These are phyloP conservation scores for Fraxinus baroniana DNA, from an alignment of 305 asterid species.

Conservation along the genomic window DNA sequence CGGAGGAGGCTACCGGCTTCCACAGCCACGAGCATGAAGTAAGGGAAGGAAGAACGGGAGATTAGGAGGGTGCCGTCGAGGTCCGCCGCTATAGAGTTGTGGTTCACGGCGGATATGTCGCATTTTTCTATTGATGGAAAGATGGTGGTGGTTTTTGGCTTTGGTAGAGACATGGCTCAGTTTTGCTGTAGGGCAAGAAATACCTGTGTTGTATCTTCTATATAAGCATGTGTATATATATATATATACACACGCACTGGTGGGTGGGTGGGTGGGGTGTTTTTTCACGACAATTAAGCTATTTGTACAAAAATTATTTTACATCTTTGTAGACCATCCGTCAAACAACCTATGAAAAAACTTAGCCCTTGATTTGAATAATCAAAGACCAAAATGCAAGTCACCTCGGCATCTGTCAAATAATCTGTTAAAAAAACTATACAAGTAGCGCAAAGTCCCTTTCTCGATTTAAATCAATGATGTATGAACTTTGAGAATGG, in stretches of 20 bases:
- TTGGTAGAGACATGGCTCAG: neutral
- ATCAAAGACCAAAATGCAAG: no score
- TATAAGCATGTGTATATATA: neutral
- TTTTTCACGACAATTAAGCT: no score
- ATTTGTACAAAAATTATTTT: no score
- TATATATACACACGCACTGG: neutral
- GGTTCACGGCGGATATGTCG: conserved; percentile 40
- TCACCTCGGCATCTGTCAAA: no score
- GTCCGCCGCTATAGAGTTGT: conserved; percentile 84
- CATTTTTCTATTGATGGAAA: conserved; percentile 80
- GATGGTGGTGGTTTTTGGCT: conserved; percentile 33
- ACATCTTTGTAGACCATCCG: no score
- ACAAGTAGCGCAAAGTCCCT: no score
- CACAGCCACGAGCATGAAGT: conserved; percentile 88
- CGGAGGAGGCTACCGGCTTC: conserved; percentile 94
- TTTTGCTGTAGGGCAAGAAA: neutral
- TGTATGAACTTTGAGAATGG: no score
- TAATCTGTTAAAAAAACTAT: no score
- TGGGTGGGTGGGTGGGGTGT: neutral
- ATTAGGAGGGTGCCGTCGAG: conserved; percentile 89
- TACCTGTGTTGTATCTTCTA: neutral
- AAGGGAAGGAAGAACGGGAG: conserved; percentile 87
- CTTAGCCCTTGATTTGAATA: no score
- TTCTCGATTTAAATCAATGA: no score
- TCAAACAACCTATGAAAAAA: no score